A percentile compares a stretch with the other conserved stretches of the same genome.
Evolutionary conservation across 371 early-diverging fungal species (phyloP).

Genomic region (Apophysomyces sp.): DNA sequence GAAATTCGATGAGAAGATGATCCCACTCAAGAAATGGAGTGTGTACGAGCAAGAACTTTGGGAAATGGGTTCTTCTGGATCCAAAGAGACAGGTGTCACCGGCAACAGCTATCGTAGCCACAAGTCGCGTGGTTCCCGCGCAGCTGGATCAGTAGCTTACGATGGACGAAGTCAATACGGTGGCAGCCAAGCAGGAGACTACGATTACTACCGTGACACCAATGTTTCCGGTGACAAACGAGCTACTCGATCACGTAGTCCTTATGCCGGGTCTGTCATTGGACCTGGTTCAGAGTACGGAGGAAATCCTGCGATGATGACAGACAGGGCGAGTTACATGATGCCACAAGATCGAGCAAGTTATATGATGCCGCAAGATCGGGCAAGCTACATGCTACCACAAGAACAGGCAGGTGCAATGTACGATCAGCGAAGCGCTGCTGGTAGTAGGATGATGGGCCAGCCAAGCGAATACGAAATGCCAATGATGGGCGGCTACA

Average conservation of each 20-base stretch:
- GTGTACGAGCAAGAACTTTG: constrained; percentile 88
- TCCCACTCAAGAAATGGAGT: constrained; percentile 91
- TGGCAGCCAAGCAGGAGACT: constrained; percentile 50
- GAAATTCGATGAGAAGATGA: constrained; percentile 81
- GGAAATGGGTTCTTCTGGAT: constrained; percentile 66
- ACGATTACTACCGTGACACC: constrained; percentile 51
- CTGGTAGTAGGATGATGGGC: constrained; percentile 7
- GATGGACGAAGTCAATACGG: constrained; percentile 45
- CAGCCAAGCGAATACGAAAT: constrained; percentile 13
- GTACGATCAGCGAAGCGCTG: constrained; percentile 10
- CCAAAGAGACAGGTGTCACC: constrained; percentile 53
- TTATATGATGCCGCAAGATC: constrained; percentile 9
- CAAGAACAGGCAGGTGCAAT: not conserved
- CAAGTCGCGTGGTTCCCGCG: constrained; percentile 26
- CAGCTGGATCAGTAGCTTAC: constrained; percentile 29
- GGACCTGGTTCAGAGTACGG: constrained; percentile 34
- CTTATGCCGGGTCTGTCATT: constrained; percentile 28
- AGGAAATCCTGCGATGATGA: constrained; percentile 7
- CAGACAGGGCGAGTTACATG: not conserved
- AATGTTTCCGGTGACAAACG: constrained; percentile 23
- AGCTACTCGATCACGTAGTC: constrained; percentile 29
- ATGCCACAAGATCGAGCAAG: constrained; percentile 9
- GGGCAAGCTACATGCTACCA: constrained; percentile 3
- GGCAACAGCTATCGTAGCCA: constrained; percentile 40
- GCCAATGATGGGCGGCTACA: constrained; percentile 17